phyloP scores from a whole-genome alignment of 306 rosid genomes.

The Medicago arabica region DNA sequence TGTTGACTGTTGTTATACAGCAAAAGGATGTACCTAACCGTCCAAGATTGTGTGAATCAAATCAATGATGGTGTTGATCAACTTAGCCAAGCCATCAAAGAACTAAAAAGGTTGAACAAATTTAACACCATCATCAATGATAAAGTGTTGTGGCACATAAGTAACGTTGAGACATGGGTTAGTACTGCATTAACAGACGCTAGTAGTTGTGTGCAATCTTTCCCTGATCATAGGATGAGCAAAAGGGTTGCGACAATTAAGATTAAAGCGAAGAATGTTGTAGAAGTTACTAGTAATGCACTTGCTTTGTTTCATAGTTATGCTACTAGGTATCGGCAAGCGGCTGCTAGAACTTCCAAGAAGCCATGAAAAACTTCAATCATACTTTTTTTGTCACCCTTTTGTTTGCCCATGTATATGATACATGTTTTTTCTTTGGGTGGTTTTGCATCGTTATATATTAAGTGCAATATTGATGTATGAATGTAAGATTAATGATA shows the following conservation, averaged over 20 bases:
- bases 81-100: constrained; percentile 54
- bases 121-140: constrained; percentile 20
- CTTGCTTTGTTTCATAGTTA: constrained; percentile 62
- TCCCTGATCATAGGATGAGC: constrained; percentile 57
- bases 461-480: neutral
- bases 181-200: constrained; percentile 69
- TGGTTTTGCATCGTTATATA: neutral
- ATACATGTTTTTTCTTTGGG: constrained; percentile 45
- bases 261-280: constrained; percentile 65
- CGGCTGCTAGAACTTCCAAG: constrained; percentile 13
- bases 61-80: constrained; percentile 63
- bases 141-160: constrained; percentile 61
- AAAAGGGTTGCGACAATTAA: constrained; percentile 58
- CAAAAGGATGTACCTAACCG: constrained; percentile 38
- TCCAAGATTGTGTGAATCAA: constrained; percentile 62
- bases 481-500: too few species aligned
- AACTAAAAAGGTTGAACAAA: constrained; percentile 41
- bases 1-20: neutral
- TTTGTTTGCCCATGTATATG: constrained; percentile 30
- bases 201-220: constrained; percentile 49
- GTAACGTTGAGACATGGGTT: constrained; percentile 72
- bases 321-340: constrained; percentile 44
- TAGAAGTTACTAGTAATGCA: constrained; percentile 61
- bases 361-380: constrained; percentile 29
- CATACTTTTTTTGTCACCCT: constrained; percentile 3